phyloP scores from a whole-genome alignment of 805 yeast species.

The Suhomyces canberraensis region DNA sequence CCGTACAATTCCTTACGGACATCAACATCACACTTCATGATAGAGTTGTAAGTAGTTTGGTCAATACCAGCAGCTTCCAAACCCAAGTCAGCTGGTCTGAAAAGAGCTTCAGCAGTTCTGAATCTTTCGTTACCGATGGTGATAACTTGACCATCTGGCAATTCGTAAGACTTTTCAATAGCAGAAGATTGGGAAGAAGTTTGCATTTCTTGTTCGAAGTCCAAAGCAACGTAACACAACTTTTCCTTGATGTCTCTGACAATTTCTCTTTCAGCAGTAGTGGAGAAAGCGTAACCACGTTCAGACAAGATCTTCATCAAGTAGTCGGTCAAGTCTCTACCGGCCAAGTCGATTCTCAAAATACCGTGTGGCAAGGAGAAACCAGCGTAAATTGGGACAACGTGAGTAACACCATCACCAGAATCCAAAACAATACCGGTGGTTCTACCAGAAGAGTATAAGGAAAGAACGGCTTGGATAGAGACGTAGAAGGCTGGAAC shows the following conservation, averaged over 20 bases:
- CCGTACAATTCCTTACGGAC: conserved; percentile 98
- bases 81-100: conserved; percentile 93
- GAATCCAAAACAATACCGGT: conserved; percentile 99
- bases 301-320: conserved; percentile 97
- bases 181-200: conserved; percentile 98
- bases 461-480: conserved; percentile 96
- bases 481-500: conserved; percentile 99
- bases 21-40: conserved; percentile 98
- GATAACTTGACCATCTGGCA: conserved; percentile 99
- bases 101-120: conserved; percentile 99
- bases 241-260: conserved; percentile 94
- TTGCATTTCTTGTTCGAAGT: conserved; percentile 99
- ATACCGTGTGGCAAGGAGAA: conserved; percentile 99
- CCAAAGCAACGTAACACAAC: conserved; percentile 97
- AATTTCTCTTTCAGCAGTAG: conserved; percentile 99
- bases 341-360: conserved; percentile 97
- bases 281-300: conserved; percentile 98
- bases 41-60: conserved; percentile 92
- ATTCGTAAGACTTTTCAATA: conserved; percentile 97
- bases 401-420: conserved; percentile 99
- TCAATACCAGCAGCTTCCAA: conserved; percentile 98
- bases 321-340: conserved; percentile 99
- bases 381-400: conserved; percentile 99
- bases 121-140: conserved; percentile 99
- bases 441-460: conserved; percentile 99